Evolutionary conservation across 2,329 filamentous ascomycete genomes (phyloP), one percentile per base, ranked within the genome.

Genomic region (Ambrosiella cleistominuta): DNA sequence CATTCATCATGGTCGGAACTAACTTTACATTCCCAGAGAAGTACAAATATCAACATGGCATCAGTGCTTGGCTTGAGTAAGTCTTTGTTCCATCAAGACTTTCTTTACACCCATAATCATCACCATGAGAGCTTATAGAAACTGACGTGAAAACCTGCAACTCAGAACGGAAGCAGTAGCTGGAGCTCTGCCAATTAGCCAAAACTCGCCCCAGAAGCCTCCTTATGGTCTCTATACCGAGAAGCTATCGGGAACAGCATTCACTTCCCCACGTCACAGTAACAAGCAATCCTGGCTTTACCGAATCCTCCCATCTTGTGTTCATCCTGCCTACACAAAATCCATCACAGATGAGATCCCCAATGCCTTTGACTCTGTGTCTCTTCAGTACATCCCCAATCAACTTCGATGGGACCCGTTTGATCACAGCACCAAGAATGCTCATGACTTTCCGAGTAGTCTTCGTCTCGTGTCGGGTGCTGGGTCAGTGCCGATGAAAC

Each of bases 131-230:
- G 4, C 17, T 8, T 15, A 12, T 54, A 12, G 12, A 8, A 52
- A 44, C 54, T 50, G 35, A 53, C 17, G 19, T 15, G n/a, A 12
- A 38, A 15, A 1, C 2, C 2, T 2, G 36, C 1, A 27, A 27
- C 27, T 27, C 65, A 90, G 86, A 67, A 81, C 85, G 49, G 87
- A 93, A 74, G 86, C 87, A 50, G 73, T 91, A 58, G 74, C 82
- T 13, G 85, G 82, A 15, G 83, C 88, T 4, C 74, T 91, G 4
- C 87, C 88, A 7, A 67, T 88, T 60, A 87, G 78, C 54, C 78
- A 83, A 47, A 95, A 94, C 73, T 88, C 85, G 2, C 88, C 88
- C 0, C 88, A 94, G 68, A 88, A 88, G 66, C 82, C 82, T 0
- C 77, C 86, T 0, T 80, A 82, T 63, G 88, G 87, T 0, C 80